Percentiles rank a stretch among this genome's conserved stretches.
phyloP scores from a whole-genome alignment of 768 basidiomycete genomes.

The Boletus fagicola region DNA sequence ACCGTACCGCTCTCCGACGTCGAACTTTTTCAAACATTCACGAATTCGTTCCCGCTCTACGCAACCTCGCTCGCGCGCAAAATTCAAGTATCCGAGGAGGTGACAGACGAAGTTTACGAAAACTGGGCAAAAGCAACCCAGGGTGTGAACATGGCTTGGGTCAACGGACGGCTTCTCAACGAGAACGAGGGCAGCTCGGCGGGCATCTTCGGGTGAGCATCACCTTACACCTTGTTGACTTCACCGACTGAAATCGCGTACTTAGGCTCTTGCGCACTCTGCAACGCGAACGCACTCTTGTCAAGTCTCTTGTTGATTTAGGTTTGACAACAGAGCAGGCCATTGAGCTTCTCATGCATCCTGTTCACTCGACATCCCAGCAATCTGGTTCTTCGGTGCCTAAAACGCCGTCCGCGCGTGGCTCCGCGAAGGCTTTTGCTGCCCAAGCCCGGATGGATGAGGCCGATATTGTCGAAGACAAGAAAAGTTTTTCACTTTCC shows the following conservation, averaged over 20 bases:
- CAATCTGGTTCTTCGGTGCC: slow-evolving; percentile 27
- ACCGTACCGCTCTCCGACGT: slow-evolving; percentile 14
- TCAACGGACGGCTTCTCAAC: slow-evolving; percentile 70
- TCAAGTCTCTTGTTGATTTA: slow-evolving; percentile 56
- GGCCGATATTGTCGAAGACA: slow-evolving; percentile 44
- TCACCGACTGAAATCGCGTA: slow-evolving; percentile 4
- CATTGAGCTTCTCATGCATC: slow-evolving; percentile 70
- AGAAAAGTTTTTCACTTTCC: slow-evolving; percentile 88
- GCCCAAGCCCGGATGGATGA: slow-evolving; percentile 1
- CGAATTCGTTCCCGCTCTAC: slow-evolving; percentile 90
- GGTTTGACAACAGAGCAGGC: slow-evolving; percentile 66
- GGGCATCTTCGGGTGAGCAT: slow-evolving; percentile 49
- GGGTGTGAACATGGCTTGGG: slow-evolving; percentile 64
- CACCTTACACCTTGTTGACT: background rate
- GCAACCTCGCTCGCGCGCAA: slow-evolving; percentile 71
- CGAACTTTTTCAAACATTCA: slow-evolving; percentile 54
- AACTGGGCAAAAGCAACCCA: slow-evolving; percentile 54
- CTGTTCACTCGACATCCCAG: slow-evolving; percentile 52
- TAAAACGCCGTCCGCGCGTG: background rate
- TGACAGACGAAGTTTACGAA: slow-evolving; percentile 53
- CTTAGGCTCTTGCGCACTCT: slow-evolving; percentile 64
- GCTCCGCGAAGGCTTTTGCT: slow-evolving; percentile 12
- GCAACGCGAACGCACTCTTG: slow-evolving; percentile 64
- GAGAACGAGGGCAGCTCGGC: slow-evolving; percentile 63
- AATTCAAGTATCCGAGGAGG: slow-evolving; percentile 48